These are phyloP conservation scores for Macrophomina pseudophaseolina DNA, from an alignment of 2,329 filamentous ascomycete genomes.

Conservation along the genomic window DNA sequence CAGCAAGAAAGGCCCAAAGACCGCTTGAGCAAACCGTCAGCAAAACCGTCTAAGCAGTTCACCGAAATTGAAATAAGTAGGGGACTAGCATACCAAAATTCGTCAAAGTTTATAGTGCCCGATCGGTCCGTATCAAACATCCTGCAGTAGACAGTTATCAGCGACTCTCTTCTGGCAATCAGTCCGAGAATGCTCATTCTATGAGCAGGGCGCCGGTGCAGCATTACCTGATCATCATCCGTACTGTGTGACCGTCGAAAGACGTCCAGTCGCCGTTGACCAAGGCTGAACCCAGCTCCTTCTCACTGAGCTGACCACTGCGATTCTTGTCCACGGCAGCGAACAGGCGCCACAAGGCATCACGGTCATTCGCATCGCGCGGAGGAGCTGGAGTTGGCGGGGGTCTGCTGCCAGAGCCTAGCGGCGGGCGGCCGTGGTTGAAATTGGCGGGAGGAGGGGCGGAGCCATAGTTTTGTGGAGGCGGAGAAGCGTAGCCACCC, in stretches of 20 bases:
- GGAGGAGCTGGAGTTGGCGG: conserved; percentile 55
- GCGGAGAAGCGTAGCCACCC: conserved; percentile 52
- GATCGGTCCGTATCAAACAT: conserved; percentile 97
- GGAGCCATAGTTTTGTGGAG: conserved; percentile 57
- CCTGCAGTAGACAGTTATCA: conserved; percentile 44
- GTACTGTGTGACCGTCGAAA: conserved; percentile 91
- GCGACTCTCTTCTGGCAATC: background rate
- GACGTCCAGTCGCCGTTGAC: conserved; percentile 96
- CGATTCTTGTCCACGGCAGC: conserved; percentile 86
- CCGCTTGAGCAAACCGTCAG: conserved; percentile 54
- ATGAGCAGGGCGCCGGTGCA: background rate
- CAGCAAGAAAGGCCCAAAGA: conserved; percentile 92
- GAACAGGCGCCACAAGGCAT: conserved; percentile 79
- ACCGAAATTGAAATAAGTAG: background rate
- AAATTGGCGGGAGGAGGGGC: conserved; percentile 64
- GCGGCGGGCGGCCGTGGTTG: conserved; percentile 66
- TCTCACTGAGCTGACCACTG: conserved; percentile 81
- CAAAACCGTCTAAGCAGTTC: background rate
- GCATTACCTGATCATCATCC: conserved; percentile 83
- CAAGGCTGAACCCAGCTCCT: conserved; percentile 84
- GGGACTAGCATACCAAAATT: conserved; percentile 74
- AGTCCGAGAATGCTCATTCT: background rate
- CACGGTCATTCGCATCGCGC: conserved; percentile 68
- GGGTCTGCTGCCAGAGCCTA: conserved; percentile 48
- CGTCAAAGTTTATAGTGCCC: conserved; percentile 89